Evolutionary conservation across 257 asterid species (phyloP).

Genomic region (Paraleonurus japonicus): DNA sequence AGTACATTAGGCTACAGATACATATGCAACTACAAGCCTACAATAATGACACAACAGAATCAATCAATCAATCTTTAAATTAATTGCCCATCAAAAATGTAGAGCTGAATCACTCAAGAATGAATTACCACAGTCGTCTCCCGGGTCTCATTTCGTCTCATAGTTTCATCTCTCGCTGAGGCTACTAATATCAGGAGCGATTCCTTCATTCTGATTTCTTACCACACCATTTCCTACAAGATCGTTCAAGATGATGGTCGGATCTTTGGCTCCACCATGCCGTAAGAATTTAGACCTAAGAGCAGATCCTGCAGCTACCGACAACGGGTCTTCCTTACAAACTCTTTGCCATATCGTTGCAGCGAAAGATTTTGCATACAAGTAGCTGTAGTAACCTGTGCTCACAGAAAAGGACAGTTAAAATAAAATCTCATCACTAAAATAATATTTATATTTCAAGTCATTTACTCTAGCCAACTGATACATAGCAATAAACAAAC

Average conservation of each 20-base stretch:
- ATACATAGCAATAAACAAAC: neutral
- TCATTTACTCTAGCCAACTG: neutral
- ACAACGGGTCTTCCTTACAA: constrained; percentile 76
- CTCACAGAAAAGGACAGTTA: neutral
- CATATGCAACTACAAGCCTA: neutral
- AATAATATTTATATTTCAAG: neutral
- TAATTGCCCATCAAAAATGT: neutral
- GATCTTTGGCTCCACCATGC: constrained; percentile 96
- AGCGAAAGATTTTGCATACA: constrained; percentile 91
- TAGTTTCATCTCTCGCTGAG: constrained; percentile 59
- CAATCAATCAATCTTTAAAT: neutral
- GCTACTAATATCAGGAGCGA: constrained; percentile 72
- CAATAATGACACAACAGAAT: neutral
- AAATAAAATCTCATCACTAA: neutral
- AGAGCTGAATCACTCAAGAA: neutral
- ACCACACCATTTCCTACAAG: constrained; percentile 55
- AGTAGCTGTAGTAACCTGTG: constrained; percentile 92
- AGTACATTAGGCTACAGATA: neutral
- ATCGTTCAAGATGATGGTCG: constrained; percentile 63
- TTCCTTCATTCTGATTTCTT: constrained; percentile 51
- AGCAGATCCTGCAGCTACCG: constrained; percentile 72
- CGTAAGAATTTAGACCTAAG: constrained; percentile 69
- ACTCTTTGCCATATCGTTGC: constrained; percentile 78
- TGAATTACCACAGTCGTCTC: neutral
- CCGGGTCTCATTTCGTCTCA: neutral